Conservation (phyloP, 495 filamentous ascomycete species). For the Monascus purpureus region DNA sequence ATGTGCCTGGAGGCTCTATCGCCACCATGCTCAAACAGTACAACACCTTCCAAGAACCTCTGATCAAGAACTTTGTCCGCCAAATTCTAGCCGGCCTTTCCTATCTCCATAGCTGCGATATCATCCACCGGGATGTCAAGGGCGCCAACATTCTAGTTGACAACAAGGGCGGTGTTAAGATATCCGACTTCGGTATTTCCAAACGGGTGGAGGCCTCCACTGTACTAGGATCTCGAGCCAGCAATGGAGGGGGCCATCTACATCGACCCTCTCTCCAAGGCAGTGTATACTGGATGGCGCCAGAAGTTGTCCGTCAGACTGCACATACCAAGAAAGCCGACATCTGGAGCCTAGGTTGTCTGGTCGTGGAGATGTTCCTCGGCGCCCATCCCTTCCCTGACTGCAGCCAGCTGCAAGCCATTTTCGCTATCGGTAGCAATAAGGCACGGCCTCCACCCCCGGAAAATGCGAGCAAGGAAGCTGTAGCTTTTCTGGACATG, state of each 20-base stretch:
- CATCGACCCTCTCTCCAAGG: constrained; percentile 89
- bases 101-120: constrained; percentile 87
- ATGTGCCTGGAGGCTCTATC: constrained; percentile 93
- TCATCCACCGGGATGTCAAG: constrained; percentile 98
- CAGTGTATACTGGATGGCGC: constrained; percentile 99
- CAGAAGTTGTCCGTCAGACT: constrained; percentile 94
- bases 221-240: constrained; percentile 41
- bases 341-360: constrained; percentile 94
- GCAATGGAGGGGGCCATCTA: constrained; percentile 42
- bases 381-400: constrained; percentile 93
- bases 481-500: constrained; percentile 67
- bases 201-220: constrained; percentile 85
- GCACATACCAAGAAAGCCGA: constrained; percentile 98
- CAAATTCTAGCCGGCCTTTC: constrained; percentile 92
- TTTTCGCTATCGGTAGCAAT: constrained; percentile 91
- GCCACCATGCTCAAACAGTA: constrained; percentile 98
- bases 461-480: constrained; percentile 71
- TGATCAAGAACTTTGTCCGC: constrained; percentile 92
- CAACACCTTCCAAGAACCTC: constrained; percentile 80
- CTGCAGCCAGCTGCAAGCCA: constrained; percentile 92
- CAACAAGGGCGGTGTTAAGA: constrained; percentile 98
- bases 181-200: constrained; percentile 97
- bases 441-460: constrained; percentile 84
- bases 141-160: constrained; percentile 98
- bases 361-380: constrained; percentile 99